Evolutionary conservation across 495 filamentous ascomycete genomes (phyloP).

Genomic region (Aspergillus ellipticus): DNA sequence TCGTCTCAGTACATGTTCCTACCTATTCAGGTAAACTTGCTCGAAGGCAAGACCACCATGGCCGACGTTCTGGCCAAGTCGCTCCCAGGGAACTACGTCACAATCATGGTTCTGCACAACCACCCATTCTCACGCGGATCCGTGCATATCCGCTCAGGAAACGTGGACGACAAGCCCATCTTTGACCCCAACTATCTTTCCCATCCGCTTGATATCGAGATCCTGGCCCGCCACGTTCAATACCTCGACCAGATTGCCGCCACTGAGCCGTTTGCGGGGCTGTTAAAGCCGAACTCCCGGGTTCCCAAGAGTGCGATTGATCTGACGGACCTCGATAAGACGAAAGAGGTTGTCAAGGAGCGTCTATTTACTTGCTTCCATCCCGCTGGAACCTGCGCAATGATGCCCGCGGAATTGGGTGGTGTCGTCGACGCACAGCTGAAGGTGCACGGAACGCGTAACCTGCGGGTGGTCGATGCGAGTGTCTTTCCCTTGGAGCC

Average conservation of each 20-base stretch:
- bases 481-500: conserved; percentile 55
- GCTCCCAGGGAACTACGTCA: conserved; percentile 15
- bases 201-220: conserved; percentile 32
- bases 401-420: conserved; percentile 52
- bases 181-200: conserved; percentile 25
- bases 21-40: conserved; percentile 31
- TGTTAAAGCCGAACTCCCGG: conserved; percentile 21
- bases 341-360: conserved; percentile 19
- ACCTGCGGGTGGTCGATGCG: conserved; percentile 52
- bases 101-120: conserved; percentile 14
- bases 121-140: conserved; percentile 23
- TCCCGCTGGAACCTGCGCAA: conserved; percentile 47
- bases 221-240: conserved; percentile 43
- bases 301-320: conserved; percentile 9
- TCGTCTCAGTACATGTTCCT: conserved; percentile 39
- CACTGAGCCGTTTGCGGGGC: conserved; percentile 29
- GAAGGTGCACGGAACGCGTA: conserved; percentile 44
- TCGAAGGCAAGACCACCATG: conserved; percentile 28
- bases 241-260: conserved; percentile 38
- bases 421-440: conserved; percentile 44
- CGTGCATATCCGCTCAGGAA: conserved; percentile 19
- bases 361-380: conserved; percentile 21
- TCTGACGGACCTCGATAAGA: conserved; percentile 17
- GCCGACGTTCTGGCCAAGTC: conserved; percentile 25
- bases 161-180: conserved; percentile 12